Evolutionary conservation across 2,329 filamentous ascomycete species (phyloP), one percentile per base, ranked within the genome.

Genomic region (Tolypocladium inflatum): DNA sequence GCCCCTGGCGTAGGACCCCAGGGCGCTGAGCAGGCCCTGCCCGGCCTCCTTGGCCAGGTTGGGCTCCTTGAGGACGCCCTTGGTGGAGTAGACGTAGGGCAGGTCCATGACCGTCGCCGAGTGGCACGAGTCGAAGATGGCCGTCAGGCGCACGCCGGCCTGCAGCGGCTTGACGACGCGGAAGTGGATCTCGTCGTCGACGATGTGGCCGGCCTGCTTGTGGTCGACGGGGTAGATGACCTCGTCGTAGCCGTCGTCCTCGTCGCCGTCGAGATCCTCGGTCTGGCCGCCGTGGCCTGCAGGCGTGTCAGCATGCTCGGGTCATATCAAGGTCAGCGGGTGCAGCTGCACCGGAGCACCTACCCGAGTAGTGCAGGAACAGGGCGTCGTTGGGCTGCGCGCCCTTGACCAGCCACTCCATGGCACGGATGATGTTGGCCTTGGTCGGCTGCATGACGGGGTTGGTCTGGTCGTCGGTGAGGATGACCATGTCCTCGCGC

Each of bases 81-180:
- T 87, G 62, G 88, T 91, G 59, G 85, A 89, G 80, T 91, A 91
- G 60, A 91, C 81, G 74, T 91, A 91, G 8, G 88, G 88, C 58
- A 91, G 78, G 67, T 91, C 88, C 72, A 91, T 79, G 45, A 86
- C 87, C 4, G 88, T 90, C 45, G 88, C 88, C 0, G 88, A 91
- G 73, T 91, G 88, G 72, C 88, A 91, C 7, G 86, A 90, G 73
- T 91, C 88, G 71, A 91, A 91, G 68, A 91, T 91, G 67, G 88
- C 87, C 1, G 88, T 91, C 58, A 91, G 75, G 76, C 93, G 88
- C 37, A 97, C 93, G 67, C 94, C 94, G 2, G 90, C 82, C 65
- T 85, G 82, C 17, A 99, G 80, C 4, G 90, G 81, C 56, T 79
- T 80, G 51, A 99, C 93, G 75, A 92, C 86, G 66, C 87, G 85